A percentile compares a stretch with the other conserved stretches of the same genome.
phyloP scores from a whole-genome alignment of 257 asterid species.

The Lycium ferocissimum region DNA sequence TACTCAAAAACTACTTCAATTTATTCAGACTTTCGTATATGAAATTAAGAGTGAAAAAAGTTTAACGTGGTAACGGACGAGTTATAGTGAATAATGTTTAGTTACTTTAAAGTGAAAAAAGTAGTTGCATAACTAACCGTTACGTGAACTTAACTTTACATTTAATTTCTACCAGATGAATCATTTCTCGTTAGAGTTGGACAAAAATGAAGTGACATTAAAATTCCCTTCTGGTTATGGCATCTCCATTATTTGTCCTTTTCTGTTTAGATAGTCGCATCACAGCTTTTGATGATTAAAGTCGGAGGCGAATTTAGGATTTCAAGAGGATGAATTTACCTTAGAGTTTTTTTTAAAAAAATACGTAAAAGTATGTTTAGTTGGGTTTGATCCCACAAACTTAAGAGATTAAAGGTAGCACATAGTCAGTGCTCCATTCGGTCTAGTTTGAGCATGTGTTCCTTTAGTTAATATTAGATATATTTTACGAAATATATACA shows the following conservation, averaged over 20 bases:
- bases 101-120: neutral
- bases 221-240: neutral
- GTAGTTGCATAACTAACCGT: neutral
- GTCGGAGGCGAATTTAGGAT: too few species aligned
- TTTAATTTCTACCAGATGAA: neutral
- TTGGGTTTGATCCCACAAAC: too few species aligned
- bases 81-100: neutral
- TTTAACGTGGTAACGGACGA: neutral
- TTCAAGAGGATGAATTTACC: too few species aligned
- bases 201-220: neutral
- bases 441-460: too few species aligned
- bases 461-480: too few species aligned
- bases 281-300: neutral
- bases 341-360: too few species aligned
- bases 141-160: neutral
- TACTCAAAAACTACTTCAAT: neutral
- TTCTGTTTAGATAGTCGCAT: neutral
- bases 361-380: too few species aligned
- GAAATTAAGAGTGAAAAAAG: neutral
- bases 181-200: neutral
- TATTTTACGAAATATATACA: too few species aligned
- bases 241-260: neutral
- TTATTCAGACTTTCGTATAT: neutral
- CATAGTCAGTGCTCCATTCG: too few species aligned
- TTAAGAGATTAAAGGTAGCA: too few species aligned